A percentile compares a stretch with the other conserved stretches of the same genome.
phyloP scores from a whole-genome alignment of 345 rosid genomes.

The Aquilaria sinensis region DNA sequence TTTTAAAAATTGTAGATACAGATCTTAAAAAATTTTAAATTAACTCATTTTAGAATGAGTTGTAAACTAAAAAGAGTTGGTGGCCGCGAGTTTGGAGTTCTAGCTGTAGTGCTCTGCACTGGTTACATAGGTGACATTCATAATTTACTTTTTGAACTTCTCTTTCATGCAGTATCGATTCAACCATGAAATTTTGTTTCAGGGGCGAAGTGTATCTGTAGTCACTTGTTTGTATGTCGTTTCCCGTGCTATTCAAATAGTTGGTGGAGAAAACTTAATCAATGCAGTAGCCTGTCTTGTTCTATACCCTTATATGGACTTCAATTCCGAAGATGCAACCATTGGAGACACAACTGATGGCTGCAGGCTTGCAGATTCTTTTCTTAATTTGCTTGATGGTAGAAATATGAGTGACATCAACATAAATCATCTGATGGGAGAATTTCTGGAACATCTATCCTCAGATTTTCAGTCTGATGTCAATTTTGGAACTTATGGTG shows the following conservation, averaged over 20 bases:
- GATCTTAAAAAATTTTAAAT: too few species aligned
- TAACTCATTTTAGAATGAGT: too few species aligned
- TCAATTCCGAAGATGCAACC: slow-evolving; percentile 15
- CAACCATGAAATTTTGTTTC: slow-evolving; percentile 12
- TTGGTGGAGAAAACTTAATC: slow-evolving; percentile 42
- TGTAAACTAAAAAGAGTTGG: too few species aligned
- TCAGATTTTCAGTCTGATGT: slow-evolving; percentile 15
- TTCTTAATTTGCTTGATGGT: slow-evolving; percentile 20
- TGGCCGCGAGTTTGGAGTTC: too few species aligned
- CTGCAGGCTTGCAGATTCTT: slow-evolving; percentile 14
- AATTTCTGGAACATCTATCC: slow-evolving; percentile 12
- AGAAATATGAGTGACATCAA: slow-evolving; percentile 21
- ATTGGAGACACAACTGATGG: slow-evolving; percentile 13
- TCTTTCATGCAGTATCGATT: background rate
- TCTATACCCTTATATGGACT: slow-evolving; percentile 34
- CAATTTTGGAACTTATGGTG: slow-evolving; percentile 15
- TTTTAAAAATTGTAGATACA: too few species aligned
- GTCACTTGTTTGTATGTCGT: slow-evolving; percentile 49
- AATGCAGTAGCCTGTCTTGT: slow-evolving; percentile 34
- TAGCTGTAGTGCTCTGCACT: background rate
- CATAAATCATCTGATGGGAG: slow-evolving; percentile 13
- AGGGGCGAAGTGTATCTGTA: slow-evolving; percentile 43
- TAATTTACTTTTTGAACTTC: slow-evolving; percentile 4
- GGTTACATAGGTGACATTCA: slow-evolving; percentile 3
- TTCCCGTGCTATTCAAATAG: slow-evolving; percentile 53